phyloP scores from a whole-genome alignment of 495 filamentous ascomycete genomes.

The Clohesyomyces aquaticus region DNA sequence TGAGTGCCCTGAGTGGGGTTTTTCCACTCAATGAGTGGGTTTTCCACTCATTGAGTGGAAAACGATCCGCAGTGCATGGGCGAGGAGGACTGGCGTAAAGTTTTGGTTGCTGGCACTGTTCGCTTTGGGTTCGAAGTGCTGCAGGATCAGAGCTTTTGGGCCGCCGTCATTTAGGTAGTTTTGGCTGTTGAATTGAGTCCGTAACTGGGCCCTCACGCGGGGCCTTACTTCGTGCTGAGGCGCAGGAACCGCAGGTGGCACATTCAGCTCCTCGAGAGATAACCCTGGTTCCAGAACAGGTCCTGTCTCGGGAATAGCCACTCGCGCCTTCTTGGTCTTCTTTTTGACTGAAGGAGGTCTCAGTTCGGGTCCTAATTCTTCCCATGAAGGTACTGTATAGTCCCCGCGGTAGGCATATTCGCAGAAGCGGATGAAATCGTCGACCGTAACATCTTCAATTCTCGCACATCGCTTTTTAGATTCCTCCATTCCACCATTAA shows the following conservation, averaged over 20 bases:
- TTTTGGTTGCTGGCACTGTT: slow-evolving; percentile 27
- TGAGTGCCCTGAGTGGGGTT: too few relatives aligned
- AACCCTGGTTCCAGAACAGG: not conserved
- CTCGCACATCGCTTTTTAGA: slow-evolving; percentile 20
- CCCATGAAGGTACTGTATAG: slow-evolving; percentile 28
- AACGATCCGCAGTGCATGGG: too few relatives aligned
- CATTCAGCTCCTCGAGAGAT: not conserved
- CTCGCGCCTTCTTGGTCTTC: not conserved
- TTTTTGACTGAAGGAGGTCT: not conserved
- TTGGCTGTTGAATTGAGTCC: slow-evolving; percentile 8
- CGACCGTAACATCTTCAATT: slow-evolving; percentile 18
- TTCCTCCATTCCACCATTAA: slow-evolving; percentile 29
- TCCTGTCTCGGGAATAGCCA: not conserved
- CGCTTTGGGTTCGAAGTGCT: slow-evolving; percentile 24
- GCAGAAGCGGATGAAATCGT: slow-evolving; percentile 38
- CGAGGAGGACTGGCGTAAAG: slow-evolving; percentile 41
- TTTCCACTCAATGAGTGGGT: too few relatives aligned
- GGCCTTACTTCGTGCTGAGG: not conserved
- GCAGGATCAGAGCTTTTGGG: slow-evolving; percentile 15
- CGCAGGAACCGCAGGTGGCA: not conserved
- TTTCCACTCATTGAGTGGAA: too few relatives aligned
- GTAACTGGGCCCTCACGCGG: not conserved
- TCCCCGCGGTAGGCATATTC: slow-evolving; percentile 36
- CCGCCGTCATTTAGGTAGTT: slow-evolving; percentile 8
- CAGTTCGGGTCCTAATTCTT: not conserved